Evolutionary conservation across 169 alveolate genomes (phyloP).

Genomic region (Plasmodium malariae): DNA sequence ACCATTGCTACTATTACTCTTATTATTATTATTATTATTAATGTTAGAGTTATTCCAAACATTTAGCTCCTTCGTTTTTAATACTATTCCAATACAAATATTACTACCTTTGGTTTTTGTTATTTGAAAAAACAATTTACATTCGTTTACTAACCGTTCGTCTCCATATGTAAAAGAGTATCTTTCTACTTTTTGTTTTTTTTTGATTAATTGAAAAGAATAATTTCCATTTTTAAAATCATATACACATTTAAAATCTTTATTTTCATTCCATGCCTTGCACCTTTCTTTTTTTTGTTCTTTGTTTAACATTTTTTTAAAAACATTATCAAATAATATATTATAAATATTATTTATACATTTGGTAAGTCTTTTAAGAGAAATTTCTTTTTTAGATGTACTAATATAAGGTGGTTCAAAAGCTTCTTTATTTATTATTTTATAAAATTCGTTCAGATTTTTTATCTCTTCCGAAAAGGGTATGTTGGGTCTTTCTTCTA

Average conservation of each 20-base stretch:
- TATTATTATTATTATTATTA: too few relatives aligned
- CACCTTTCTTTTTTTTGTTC: conserved; percentile 30
- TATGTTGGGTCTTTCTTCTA: conserved; percentile 6
- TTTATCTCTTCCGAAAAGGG: conserved; percentile 51
- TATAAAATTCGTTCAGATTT: conserved; percentile 34
- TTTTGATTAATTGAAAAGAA: conserved; percentile 59
- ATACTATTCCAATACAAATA: conserved; percentile 42
- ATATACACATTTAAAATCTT: conserved; percentile 35
- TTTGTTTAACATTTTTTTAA: conserved; percentile 18
- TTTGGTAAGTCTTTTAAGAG: conserved; percentile 22
- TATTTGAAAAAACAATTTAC: conserved; percentile 41
- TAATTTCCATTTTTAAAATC: conserved; percentile 41
- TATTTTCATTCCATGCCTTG: conserved; percentile 52
- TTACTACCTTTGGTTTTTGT: conserved; percentile 50
- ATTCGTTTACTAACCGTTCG: conserved; percentile 63
- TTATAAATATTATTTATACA: conserved; percentile 59
- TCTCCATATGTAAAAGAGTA: conserved; percentile 63
- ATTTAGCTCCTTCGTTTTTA: conserved; percentile 46
- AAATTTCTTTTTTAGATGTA: conserved; percentile 17
- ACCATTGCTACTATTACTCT: too few relatives aligned
- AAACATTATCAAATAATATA: conserved; percentile 46
- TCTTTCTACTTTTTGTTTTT: conserved; percentile 20
- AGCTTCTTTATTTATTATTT: conserved; percentile 65
- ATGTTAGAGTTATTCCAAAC: not conserved
- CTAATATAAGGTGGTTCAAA: conserved; percentile 58